A percentile compares a stretch with the other conserved stretches of the same genome.
Conservation (phyloP, 2,329 filamentous ascomycete genomes). For the Pseudogymnoascus sp. region DNA sequence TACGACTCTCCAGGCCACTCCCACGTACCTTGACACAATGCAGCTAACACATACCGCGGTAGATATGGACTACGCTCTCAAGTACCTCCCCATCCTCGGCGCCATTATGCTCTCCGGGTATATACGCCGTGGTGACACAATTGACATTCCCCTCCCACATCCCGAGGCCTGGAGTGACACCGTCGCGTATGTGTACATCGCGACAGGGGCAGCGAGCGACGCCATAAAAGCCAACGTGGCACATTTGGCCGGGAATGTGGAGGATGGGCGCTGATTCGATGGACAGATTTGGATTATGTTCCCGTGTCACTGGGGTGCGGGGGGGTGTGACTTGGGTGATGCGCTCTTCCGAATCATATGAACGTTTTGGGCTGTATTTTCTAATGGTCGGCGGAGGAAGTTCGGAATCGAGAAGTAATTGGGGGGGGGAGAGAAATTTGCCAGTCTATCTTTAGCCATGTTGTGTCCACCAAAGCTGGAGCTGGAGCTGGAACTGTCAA, state of each 20-base stretch:
- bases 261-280: not conserved
- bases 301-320: not conserved
- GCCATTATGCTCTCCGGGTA: constrained; percentile 48
- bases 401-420: not conserved
- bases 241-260: constrained; percentile 45
- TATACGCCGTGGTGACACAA: constrained; percentile 43
- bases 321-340: not conserved
- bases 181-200: constrained; percentile 48
- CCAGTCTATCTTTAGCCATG: not conserved
- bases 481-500: not conserved
- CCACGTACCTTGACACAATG: constrained; percentile 4
- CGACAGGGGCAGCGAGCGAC: constrained; percentile 38
- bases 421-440: not conserved
- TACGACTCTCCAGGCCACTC: constrained; percentile 10
- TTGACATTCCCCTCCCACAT: constrained; percentile 52
- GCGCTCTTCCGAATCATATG: constrained; percentile 3
- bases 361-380: not conserved
- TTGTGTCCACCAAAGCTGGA: not conserved
- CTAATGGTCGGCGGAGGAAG: not conserved
- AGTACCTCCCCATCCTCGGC: constrained; percentile 46
- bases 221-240: constrained; percentile 46
- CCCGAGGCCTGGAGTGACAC: constrained; percentile 51
- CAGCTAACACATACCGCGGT: not conserved
- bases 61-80: constrained; percentile 44
- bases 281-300: not conserved